Evolutionary conservation across 176 grass and related monocot species (phyloP).

Genomic region (Bonia amplexicaulis): DNA sequence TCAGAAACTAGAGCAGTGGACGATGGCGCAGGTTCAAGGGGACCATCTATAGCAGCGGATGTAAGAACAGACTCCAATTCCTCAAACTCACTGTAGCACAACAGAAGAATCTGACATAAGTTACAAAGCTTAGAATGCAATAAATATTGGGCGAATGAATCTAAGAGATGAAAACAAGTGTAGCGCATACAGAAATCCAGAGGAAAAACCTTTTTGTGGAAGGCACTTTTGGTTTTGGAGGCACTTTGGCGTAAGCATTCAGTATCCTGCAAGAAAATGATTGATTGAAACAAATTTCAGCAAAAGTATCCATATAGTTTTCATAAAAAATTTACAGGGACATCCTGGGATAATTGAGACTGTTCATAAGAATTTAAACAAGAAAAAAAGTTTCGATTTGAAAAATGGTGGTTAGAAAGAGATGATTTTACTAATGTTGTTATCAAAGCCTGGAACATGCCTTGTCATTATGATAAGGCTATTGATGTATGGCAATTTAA

Average conservation of each 20-base stretch:
- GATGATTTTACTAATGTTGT: too few relatives aligned
- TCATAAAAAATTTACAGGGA: neutral
- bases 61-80: constrained; percentile 76
- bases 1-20: constrained; percentile 31
- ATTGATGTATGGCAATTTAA: too few relatives aligned
- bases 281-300: neutral
- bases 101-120: neutral
- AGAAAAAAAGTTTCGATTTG: neutral
- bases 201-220: constrained; percentile 59
- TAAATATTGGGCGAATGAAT: neutral
- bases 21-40: constrained; percentile 52
- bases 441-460: too few relatives aligned
- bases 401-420: too few relatives aligned
- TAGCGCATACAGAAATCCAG: neutral
- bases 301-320: neutral
- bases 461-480: too few relatives aligned
- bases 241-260: constrained; percentile 85
- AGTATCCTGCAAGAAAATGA: constrained; percentile 63
- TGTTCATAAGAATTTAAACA: neutral
- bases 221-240: constrained; percentile 72
- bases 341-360: neutral
- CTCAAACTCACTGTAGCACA: constrained; percentile 60
- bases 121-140: neutral
- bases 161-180: neutral
- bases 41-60: constrained; percentile 66